phyloP scores from a whole-genome alignment of 225 moss, liverwort and hornwort species.

The Sphagnum tenellum region DNA sequence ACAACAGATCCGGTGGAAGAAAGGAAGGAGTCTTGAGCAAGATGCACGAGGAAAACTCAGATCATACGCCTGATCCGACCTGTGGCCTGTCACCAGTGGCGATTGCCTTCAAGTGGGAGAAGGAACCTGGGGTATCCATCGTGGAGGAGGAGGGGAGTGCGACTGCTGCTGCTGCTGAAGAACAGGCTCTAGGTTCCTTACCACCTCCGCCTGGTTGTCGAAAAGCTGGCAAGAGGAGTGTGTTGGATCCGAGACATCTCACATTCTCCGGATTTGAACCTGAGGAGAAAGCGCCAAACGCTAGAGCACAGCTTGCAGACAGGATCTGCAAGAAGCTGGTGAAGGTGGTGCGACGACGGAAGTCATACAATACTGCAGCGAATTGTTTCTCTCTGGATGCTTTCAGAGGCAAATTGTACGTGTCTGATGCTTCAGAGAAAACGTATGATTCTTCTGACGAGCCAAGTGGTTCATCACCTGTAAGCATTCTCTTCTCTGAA shows the following conservation, averaged over 20 bases:
- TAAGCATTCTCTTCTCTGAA: conserved; percentile 20
- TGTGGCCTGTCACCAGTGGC: conserved; percentile 20
- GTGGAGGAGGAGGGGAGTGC: background rate
- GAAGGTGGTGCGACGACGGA: conserved; percentile 5
- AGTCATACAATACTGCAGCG: conserved; percentile 16
- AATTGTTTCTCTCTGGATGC: conserved; percentile 25
- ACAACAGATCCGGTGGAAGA: too few relatives aligned
- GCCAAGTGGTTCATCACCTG: conserved; percentile 14
- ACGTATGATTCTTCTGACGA: background rate
- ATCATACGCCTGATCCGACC: background rate
- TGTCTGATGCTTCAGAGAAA: too few relatives aligned
- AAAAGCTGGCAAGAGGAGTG: conserved; percentile 1
- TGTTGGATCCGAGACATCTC: conserved; percentile 5
- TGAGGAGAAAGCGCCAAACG: conserved; percentile 2
- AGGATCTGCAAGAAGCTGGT: conserved; percentile 35
- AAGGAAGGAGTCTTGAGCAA: background rate
- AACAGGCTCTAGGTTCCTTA: conserved; percentile 9
- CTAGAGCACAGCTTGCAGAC: conserved; percentile 11
- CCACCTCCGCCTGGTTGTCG: conserved; percentile 31
- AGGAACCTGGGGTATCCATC: conserved; percentile 32
- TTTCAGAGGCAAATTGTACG: conserved; percentile 3
- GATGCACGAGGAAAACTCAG: background rate
- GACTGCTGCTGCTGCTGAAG: background rate
- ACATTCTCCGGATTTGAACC: conserved; percentile 33
- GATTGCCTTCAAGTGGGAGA: conserved; percentile 40